Base-by-base conservation (phyloP, 192 early-diverging fungal genomes). In the Gaertneriomyces sp. region DNA sequence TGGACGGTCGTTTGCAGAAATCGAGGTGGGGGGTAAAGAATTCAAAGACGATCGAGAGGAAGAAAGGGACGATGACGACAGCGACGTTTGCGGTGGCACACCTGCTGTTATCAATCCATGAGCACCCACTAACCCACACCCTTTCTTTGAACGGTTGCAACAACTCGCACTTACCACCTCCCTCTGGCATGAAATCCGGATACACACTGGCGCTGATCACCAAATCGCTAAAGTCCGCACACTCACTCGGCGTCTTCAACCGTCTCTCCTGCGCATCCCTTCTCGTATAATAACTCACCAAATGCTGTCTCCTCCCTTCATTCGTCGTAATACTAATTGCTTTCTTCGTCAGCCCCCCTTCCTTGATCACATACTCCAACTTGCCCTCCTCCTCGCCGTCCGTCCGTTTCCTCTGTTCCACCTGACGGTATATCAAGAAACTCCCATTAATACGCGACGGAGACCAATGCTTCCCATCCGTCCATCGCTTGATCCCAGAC, bases 401-500 rank as follows among this genome's bases (percentile, higher is more conserved):
- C 55, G 83, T 76, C 7, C 73, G 77, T 40, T 84, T 73, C 58
- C 87, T 81, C 45, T 82, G 79, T 68, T 92, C 85, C 63, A 90
- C 79, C 72, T 93, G 91, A 71, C 91, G 88, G 74, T 95, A 95
- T 0, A 91, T 92, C 51, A 95, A 75, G 66, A 95, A 95, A 54
- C 85, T 88, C 17, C 93, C 93, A 45, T 87, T 85, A 51, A 95
- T 91, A 19, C 93, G 81, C 42, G 88, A 90, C 2, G 93, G 88
- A 42, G 85, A 88, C 93, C 93, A 95, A 51, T 83, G 88, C 68
- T 88, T 85, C 14, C 92, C 92, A 71, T 95, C 93, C 0, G 93
- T 94, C 93, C 93, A 95, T 43, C 93, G 82, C 67, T 90, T 79
- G 86, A 95, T 95, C 14, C 92, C 93, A 51, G 86, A 85, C 72